A percentile compares a stretch with the other conserved stretches of the same genome.
Conservation (phyloP, 2,329 filamentous ascomycete genomes). For the Penicillium freii region DNA sequence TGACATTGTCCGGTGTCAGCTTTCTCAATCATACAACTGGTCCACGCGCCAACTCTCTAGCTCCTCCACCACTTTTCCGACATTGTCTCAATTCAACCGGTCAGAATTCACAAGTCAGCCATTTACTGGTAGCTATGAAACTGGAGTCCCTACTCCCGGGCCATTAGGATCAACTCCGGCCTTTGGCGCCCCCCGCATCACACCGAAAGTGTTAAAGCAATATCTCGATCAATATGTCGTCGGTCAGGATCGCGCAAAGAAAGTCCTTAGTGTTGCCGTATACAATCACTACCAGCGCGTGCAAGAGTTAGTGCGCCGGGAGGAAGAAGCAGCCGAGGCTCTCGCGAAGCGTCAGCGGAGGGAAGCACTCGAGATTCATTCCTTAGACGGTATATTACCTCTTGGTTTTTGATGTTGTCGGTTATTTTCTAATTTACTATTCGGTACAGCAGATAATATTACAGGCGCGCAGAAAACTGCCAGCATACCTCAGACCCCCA, state of each 20-base stretch:
- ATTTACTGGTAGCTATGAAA: conserved; percentile 63
- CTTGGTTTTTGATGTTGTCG: not conserved
- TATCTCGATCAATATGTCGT: conserved; percentile 95
- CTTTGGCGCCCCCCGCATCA: conserved; percentile 58
- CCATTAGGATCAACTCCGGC: conserved; percentile 60
- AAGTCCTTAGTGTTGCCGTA: conserved; percentile 85
- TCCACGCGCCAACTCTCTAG: conserved; percentile 25
- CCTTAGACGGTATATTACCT: conserved; percentile 66
- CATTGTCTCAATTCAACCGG: conserved; percentile 54
- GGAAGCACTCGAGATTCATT: conserved; percentile 68
- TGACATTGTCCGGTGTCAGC: conserved; percentile 26
- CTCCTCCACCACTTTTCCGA: conserved; percentile 39
- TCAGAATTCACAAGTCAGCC: conserved; percentile 64
- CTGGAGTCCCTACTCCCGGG: conserved; percentile 59
- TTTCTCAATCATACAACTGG: conserved; percentile 6
- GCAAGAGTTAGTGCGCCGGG: conserved; percentile 69
- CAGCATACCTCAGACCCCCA: conserved; percentile 33
- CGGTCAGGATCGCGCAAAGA: conserved; percentile 88
- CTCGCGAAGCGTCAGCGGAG: conserved; percentile 68
- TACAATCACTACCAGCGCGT: conserved; percentile 96
- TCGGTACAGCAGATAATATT: conserved; percentile 54
- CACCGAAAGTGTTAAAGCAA: conserved; percentile 71
- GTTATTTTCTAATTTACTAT: not conserved
- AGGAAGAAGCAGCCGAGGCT: conserved; percentile 75
- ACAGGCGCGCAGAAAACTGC: conserved; percentile 59